phyloP scores from a whole-genome alignment of 345 rosid species.

The Diplotaxis tenuifolia region DNA sequence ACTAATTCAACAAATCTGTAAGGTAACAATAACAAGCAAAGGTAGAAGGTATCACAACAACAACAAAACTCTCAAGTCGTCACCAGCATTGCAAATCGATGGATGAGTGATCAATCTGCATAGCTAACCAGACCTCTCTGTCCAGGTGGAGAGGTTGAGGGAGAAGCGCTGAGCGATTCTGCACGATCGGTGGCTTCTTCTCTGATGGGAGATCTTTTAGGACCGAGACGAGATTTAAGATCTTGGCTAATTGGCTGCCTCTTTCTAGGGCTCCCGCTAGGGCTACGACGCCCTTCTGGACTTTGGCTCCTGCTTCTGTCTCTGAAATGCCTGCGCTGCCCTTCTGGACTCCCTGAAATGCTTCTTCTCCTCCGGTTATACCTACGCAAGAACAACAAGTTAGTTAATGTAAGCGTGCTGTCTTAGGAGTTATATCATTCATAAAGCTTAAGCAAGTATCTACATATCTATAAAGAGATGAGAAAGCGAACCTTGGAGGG shows the following conservation, averaged over 20 bases:
- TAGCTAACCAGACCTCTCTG: conserved; percentile 76
- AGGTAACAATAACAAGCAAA: too few relatives aligned
- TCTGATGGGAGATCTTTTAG: conserved; percentile 42
- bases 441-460: not conserved
- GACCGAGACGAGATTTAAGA: conserved; percentile 73
- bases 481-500: conserved; percentile 68
- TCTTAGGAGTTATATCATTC: conserved; percentile 9
- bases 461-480: not conserved
- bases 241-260: conserved; percentile 61
- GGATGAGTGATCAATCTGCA: conserved; percentile 53
- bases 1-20: not conserved
- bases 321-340: conserved; percentile 48
- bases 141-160: conserved; percentile 66
- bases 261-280: conserved; percentile 59
- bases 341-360: conserved; percentile 58
- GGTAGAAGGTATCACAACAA: not conserved
- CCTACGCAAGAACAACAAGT: conserved; percentile 43
- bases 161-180: conserved; percentile 49
- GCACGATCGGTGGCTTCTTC: conserved; percentile 44
- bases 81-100: not conserved
- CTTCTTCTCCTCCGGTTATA: conserved; percentile 55
- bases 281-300: conserved; percentile 45
- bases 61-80: conserved; percentile 3
- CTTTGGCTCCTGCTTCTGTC: conserved; percentile 55
- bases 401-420: conserved; percentile 2